Conservation (phyloP, 192 early-diverging fungal species). For the Fimicolochytrium jonesii region DNA sequence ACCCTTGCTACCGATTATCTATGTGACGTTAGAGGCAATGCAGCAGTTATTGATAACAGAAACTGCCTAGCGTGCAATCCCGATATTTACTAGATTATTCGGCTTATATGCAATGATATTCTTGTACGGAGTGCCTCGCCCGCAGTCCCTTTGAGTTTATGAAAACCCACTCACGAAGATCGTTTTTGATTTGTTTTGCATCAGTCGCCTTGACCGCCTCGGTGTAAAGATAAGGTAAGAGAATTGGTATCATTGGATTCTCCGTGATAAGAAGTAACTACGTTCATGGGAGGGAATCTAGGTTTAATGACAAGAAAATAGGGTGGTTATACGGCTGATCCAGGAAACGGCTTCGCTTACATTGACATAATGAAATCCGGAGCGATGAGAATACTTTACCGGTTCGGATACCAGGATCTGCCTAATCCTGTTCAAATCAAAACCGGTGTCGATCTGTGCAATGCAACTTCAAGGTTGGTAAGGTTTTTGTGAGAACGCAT, state of each 20-base stretch:
- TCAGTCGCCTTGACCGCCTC: conserved; percentile 22
- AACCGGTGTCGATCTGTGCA: conserved; percentile 16
- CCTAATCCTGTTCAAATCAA: conserved; percentile 16
- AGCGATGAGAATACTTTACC: conserved; percentile 45
- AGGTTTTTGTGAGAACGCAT: background rate
- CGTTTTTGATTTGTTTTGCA: conserved; percentile 42
- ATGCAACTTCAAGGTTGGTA: background rate
- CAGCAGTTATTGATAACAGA: no score
- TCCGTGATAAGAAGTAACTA: background rate
- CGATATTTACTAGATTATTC: no score
- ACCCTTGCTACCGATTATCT: no score
- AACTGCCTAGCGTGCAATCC: no score
- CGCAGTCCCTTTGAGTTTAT: conserved; percentile 48
- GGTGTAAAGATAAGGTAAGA: background rate
- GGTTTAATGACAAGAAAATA: conserved; percentile 29
- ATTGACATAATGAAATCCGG: conserved; percentile 48
- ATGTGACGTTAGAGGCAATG: no score
- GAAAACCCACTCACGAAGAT: conserved; percentile 53
- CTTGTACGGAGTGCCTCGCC: conserved; percentile 45
- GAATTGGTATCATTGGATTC: background rate
- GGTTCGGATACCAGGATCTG: conserved; percentile 53
- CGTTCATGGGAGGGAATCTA: conserved; percentile 27
- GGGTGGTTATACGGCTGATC: background rate
- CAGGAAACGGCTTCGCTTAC: conserved; percentile 29
- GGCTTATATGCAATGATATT: conserved; percentile 43